Base-by-base conservation (phyloP, 1,284 basidiomycete species). In the Thecaphora frezii region DNA sequence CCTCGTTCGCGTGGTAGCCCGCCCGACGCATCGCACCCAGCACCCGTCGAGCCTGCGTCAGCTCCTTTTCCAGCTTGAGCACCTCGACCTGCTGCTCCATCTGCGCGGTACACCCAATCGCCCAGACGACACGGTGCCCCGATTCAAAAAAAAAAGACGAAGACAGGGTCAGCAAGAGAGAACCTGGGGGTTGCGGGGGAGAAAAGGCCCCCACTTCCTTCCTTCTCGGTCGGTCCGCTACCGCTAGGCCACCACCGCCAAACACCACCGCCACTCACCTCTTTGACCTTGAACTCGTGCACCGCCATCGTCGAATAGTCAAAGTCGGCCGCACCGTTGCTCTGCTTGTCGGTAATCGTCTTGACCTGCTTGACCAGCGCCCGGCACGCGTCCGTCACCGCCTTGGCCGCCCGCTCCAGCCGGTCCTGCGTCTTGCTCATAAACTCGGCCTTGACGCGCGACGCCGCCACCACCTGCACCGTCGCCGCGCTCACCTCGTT, bases 41-140 rank as follows among this genome's bases (percentile, higher is more conserved):
- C 46, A 73, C 66, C 28, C 74, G 55, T 24, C 78, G 66, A 13
- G 78, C 77, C 64, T 78, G 73, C 0, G 66, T 90, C 33, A 98
- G 83, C 13, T 97, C 92, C 83, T 97, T 97, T 84, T 97, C 94
- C 71, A 97, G 82, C 78, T 89, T 93, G 68, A 98, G 83, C 66
- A 99, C 97, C 80, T 96, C 91, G 43, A 98, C 96, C 82, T 97
- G 94, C 79, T 96, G 92, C 82, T 98, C 94, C 93, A 99, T 97
- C 84, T 97, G 73, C 87, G 55, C 28, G 8, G 28, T 30, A 14
- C 28, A 30, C 28, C 8, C 14, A 30, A 30, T 14, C 8, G 7
- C 8, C 8, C 28, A 14, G 14, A 30, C 14, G 14, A 30, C 8
- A 14, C 7, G 8, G 28, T 30, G 28, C 14, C 28, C 8, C 7